Percentiles rank a stretch among this genome's conserved stretches.
Evolutionary conservation across 805 yeast species (phyloP).

Genomic region (Cyberlindnera petersonii): DNA sequence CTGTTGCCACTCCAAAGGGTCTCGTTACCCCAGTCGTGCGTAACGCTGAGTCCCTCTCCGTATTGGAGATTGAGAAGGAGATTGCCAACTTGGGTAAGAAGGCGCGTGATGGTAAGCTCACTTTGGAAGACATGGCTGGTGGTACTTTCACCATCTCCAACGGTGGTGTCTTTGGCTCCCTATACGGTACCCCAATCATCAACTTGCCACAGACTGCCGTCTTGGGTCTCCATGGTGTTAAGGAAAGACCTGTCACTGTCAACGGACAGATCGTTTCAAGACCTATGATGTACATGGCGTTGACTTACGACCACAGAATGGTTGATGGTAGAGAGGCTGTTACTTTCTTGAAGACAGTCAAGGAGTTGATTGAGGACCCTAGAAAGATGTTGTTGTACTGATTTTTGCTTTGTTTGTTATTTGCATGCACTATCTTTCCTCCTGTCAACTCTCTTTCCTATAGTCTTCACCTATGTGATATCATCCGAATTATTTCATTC

Average conservation of each 20-base stretch:
- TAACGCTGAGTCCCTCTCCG: conserved; percentile 88
- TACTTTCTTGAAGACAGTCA: conserved; percentile 90
- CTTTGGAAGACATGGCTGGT: conserved; percentile 98
- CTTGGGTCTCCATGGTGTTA: conserved; percentile 93
- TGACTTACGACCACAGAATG: conserved; percentile 97
- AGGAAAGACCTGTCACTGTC: conserved; percentile 95
- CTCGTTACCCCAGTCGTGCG: conserved; percentile 96
- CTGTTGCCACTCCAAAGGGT: conserved; percentile 99
- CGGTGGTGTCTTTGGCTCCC: conserved; percentile 98
- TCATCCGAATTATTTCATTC: no score
- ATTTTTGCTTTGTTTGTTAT: conserved; percentile 11
- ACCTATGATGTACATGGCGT: conserved; percentile 99
- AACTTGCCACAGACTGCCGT: conserved; percentile 98
- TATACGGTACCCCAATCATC: conserved; percentile 97
- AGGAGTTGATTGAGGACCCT: conserved; percentile 98
- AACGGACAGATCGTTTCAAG: conserved; percentile 94
- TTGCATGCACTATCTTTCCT: background rate
- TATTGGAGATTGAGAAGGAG: conserved; percentile 86
- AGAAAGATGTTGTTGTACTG: conserved; percentile 83
- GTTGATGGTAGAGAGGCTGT: conserved; percentile 99
- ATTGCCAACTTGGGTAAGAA: conserved; percentile 77
- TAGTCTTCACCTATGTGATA: background rate
- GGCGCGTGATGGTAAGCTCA: conserved; percentile 95
- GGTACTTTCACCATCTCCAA: conserved; percentile 98
- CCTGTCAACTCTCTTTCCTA: background rate